Evolutionary conservation across 192 early-diverging fungal genomes (phyloP), one percentile per base, ranked within the genome.

Genomic region (Podila horticola): DNA sequence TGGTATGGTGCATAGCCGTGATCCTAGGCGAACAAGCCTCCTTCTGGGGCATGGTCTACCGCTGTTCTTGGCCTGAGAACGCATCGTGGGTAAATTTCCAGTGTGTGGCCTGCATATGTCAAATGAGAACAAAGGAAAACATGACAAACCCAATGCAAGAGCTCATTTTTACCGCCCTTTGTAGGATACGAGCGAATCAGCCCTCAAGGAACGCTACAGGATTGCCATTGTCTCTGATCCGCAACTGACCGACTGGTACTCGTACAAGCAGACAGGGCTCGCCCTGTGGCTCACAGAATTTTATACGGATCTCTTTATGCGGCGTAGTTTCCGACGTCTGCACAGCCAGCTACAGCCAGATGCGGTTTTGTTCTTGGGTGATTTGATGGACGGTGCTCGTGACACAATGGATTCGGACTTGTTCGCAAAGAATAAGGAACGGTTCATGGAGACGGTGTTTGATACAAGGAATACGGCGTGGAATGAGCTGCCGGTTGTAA

Each of bases 201-300:
- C 66, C 1, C 28, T 50, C 20, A 61, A 41, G 28, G 66, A 67
- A 10, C 41, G 64, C 12, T 84, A 82, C 58, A 82, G 82, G 30
- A 71, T 96, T n/a, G 90, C 92, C 19, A 74, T 99, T 11, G 84
- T 99, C 34, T 92, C 94, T 0, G 97, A 99, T 82, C 96, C 97
- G 41, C 97, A 99, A 71, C 88, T 99, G 48, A 96, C 95, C 49
- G 97, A 97, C 81, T 84, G 91, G 38, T 93, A 92, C 72, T 97
- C 96, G 9, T 99, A 99, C 74, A 75, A 86, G 8, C 91, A 92
- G 50, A 76, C 86, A 19, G 94, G 94, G 0, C 36, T 91, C 4
- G 33, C 91, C 0, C 86, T 95, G 4, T 69, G 65, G 11, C 34
- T 93, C 3, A 87, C 88, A 8, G 89, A 97, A 73, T 94, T 94